Evolutionary conservation across 1,139 yeast species (phyloP).

Genomic region (Hyphopichia fennica): DNA sequence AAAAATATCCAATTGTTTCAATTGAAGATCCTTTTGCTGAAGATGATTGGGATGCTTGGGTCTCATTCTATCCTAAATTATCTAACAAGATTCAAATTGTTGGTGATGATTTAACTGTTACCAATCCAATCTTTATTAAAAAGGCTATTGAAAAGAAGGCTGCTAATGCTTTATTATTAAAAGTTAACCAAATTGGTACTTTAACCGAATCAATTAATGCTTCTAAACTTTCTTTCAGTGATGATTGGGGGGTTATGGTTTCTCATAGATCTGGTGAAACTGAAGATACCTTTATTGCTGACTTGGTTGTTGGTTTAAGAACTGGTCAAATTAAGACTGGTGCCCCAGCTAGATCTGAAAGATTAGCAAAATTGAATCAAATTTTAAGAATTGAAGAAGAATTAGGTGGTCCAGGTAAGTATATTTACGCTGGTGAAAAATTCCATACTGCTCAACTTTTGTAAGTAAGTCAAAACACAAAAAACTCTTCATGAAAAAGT

Average conservation of each 20-base stretch:
- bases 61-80: slow-evolving; percentile 65
- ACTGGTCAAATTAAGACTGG: slow-evolving; percentile 95
- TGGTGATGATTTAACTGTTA: slow-evolving; percentile 92
- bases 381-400: slow-evolving; percentile 92
- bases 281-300: slow-evolving; percentile 93
- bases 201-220: slow-evolving; percentile 84
- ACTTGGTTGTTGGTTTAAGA: slow-evolving; percentile 89
- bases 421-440: slow-evolving; percentile 81
- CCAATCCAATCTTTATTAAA: slow-evolving; percentile 85
- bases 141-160: slow-evolving; percentile 89
- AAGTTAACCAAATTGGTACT: slow-evolving; percentile 92
- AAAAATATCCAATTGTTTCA: slow-evolving; percentile 89
- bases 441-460: slow-evolving; percentile 49
- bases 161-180: slow-evolving; percentile 83
- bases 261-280: slow-evolving; percentile 97
- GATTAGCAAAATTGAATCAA: slow-evolving; percentile 93
- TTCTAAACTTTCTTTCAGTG: slow-evolving; percentile 78
- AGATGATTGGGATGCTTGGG: slow-evolving; percentile 96
- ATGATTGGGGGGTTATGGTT: slow-evolving; percentile 94
- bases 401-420: slow-evolving; percentile 72
- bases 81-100: slow-evolving; percentile 74
- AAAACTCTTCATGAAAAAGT: neutral
- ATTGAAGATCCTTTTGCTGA: slow-evolving; percentile 95
- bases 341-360: slow-evolving; percentile 97
- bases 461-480: neutral